These are phyloP conservation scores for Mycena albidolilacea DNA, from an alignment of 768 basidiomycete genomes.

Conservation along the genomic window DNA sequence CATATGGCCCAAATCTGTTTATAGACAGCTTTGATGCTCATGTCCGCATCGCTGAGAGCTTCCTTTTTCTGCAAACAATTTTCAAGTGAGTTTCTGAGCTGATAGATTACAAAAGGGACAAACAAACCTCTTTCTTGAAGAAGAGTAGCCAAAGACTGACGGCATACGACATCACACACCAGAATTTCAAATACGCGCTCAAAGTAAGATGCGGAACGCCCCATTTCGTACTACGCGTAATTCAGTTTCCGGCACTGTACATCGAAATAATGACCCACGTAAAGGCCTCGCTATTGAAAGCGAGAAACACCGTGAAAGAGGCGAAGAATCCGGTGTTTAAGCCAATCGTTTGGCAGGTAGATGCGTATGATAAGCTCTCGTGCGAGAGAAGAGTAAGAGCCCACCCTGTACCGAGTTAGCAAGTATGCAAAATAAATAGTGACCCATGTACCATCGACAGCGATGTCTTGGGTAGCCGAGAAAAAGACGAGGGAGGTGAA, in stretches of 20 bases:
- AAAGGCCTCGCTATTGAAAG: constrained; percentile 95
- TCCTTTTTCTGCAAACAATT: constrained; percentile 76
- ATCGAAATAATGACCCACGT: constrained; percentile 62
- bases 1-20: constrained; percentile 96
- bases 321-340: constrained; percentile 96
- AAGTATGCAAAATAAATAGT: constrained; percentile 24
- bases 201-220: constrained; percentile 81
- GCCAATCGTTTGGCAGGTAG: constrained; percentile 98
- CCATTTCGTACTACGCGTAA: constrained; percentile 72
- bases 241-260: constrained; percentile 13
- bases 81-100: neutral
- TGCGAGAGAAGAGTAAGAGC: constrained; percentile 89
- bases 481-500: constrained; percentile 95
- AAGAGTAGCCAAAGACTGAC: constrained; percentile 93
- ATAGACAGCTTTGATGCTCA: constrained; percentile 93
- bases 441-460: constrained; percentile 86
- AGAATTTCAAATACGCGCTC: constrained; percentile 88
- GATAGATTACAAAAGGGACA: neutral
- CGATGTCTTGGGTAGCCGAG: constrained; percentile 99
- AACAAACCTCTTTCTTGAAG: constrained; percentile 89
- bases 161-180: constrained; percentile 82
- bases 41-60: constrained; percentile 79
- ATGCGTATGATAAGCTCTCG: constrained; percentile 95
- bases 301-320: constrained; percentile 97
- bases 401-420: constrained; percentile 66